Evolutionary conservation across 2,329 filamentous ascomycete species (phyloP), one percentile per base, ranked within the genome.

Genomic region (Penicillium brasilianum): DNA sequence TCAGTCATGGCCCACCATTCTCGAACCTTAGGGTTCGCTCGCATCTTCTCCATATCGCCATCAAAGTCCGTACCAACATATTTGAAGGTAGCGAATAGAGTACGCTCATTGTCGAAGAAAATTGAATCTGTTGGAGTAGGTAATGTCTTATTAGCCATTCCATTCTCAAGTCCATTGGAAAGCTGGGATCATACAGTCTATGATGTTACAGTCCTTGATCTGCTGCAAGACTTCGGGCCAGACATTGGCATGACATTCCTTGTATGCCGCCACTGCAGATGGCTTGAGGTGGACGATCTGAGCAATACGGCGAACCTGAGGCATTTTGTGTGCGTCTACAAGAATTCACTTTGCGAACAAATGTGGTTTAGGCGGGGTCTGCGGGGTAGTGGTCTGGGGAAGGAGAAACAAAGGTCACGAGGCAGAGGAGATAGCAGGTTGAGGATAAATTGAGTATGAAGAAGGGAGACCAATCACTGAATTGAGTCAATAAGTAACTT

Each of bases 1-100:
- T 94, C 91, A 53, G 91, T 93, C 87, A 93, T 89, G 60, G 80
- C 80, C 90, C 90, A 94, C 91, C 91, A 94, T 74, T 90, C 87
- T 58, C 86, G 84, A 36, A 93, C 89, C 71, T 88, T 88, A 0
- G 86, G 84, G 68, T 93, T 92, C 59, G 86, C 86, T 1, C 84
- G 82, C 90, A 93, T 93, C 63, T 81, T 83, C 75, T 86, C 84
- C 91, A 94, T 93, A 71, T 94, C 91, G 10, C 82, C 88, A 2
- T 85, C 87, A 62, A 86, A 93, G 65, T 91, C 84, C 61, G 84
- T 84, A 0, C 91, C 91, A n/a, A 90, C 81, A 70, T 93, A 94
- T 74, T 91, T 93, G 81, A 93, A 92, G 25, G 81, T 87, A 0
- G 89, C 89, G 72, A 93, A 93, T 1, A 94, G 82, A 44, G 88